These are phyloP conservation scores for Aspergillus ustus DNA, from an alignment of 2,329 filamentous ascomycete genomes.

Conservation along the genomic window DNA sequence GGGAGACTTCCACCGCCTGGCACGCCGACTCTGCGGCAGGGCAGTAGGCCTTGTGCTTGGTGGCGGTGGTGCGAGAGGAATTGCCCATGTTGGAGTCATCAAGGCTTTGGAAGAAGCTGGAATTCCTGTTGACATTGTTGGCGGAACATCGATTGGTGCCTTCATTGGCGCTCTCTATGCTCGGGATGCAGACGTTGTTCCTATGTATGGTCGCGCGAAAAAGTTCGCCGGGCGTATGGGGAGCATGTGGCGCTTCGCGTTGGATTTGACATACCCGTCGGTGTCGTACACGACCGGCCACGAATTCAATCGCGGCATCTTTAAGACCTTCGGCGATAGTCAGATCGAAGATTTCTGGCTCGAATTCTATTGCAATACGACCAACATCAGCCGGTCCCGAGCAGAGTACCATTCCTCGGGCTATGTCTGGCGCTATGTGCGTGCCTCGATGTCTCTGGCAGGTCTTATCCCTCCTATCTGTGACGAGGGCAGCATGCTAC, in stretches of 20 bases:
- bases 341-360: slow-evolving; percentile 99
- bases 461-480: slow-evolving; percentile 91
- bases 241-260: slow-evolving; percentile 96
- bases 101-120: slow-evolving; percentile 93
- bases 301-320: slow-evolving; percentile 98
- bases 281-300: slow-evolving; percentile 97
- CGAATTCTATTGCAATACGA: slow-evolving; percentile 98
- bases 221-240: slow-evolving; percentile 99
- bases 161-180: slow-evolving; percentile 96
- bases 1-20: slow-evolving; percentile 92
- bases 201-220: slow-evolving; percentile 95
- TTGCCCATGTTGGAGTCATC: slow-evolving; percentile 92
- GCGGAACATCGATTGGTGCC: slow-evolving; percentile 93
- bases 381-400: slow-evolving; percentile 94
- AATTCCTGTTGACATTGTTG: slow-evolving; percentile 92
- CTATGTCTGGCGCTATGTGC: slow-evolving; percentile 96
- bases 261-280: slow-evolving; percentile 94
- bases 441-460: slow-evolving; percentile 95
- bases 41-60: slow-evolving; percentile 93
- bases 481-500: slow-evolving; percentile 93
- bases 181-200: slow-evolving; percentile 92
- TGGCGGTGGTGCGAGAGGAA: slow-evolving; percentile 88
- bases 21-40: slow-evolving; percentile 86
- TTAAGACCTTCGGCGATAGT: slow-evolving; percentile 95
- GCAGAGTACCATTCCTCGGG: slow-evolving; percentile 93